Evolutionary conservation across 2,329 filamentous ascomycete species (phyloP).

Genomic region (Dactylellina cionopaga): DNA sequence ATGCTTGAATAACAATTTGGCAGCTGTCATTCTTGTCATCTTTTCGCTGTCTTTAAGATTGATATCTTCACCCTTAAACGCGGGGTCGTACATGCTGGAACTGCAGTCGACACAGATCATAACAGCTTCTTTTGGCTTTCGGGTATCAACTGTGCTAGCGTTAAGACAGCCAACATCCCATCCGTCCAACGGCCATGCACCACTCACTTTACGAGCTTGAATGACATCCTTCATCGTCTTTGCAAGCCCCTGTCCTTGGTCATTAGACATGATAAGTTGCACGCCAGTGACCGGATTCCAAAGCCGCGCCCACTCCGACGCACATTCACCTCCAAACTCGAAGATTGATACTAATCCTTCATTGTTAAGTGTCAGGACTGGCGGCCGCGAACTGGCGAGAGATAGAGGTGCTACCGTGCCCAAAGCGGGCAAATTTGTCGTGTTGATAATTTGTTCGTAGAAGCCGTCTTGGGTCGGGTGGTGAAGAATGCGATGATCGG

Average conservation of each 20-base stretch:
- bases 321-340: constrained; percentile 50
- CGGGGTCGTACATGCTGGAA: constrained; percentile 45
- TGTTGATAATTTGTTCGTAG: constrained; percentile 51
- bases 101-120: constrained; percentile 52
- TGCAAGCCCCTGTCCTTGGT: constrained; percentile 46
- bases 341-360: constrained; percentile 44
- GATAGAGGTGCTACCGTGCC: constrained; percentile 44
- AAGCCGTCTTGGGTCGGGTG: constrained; percentile 47
- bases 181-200: constrained; percentile 47
- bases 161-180: constrained; percentile 51
- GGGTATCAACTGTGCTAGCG: constrained; percentile 47
- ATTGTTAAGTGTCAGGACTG: constrained; percentile 43
- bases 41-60: constrained; percentile 26
- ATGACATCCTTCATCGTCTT: constrained; percentile 44
- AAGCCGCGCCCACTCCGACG: constrained; percentile 40
- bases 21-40: constrained; percentile 32
- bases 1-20: constrained; percentile 46
- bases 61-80: constrained; percentile 28
- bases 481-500: constrained; percentile 41
- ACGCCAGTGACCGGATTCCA: constrained; percentile 46
- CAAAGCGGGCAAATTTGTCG: constrained; percentile 37
- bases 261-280: constrained; percentile 38
- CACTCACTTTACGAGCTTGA: constrained; percentile 39
- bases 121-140: constrained; percentile 45
- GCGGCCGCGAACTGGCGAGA: constrained; percentile 35